phyloP scores from a whole-genome alignment of 208 protist genomes.

The Leishmania aethiopica region DNA sequence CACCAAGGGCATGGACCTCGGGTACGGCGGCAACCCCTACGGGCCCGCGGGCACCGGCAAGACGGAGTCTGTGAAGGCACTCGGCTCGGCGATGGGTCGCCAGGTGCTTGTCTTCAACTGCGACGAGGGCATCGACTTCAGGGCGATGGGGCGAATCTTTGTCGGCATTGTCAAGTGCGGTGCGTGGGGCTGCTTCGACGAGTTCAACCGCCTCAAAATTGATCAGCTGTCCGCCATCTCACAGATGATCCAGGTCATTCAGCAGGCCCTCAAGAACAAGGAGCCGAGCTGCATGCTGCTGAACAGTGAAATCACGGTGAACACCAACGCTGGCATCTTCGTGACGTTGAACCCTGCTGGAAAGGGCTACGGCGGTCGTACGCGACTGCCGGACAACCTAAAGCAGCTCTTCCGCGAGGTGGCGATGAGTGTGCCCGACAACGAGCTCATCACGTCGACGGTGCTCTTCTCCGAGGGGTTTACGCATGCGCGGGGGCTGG shows the following conservation, averaged over 20 bases:
- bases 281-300: slow-evolving; percentile 84
- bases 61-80: slow-evolving; percentile 97
- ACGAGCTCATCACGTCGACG: slow-evolving; percentile 95
- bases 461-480: slow-evolving; percentile 94
- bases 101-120: slow-evolving; percentile 97
- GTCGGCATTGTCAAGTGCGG: slow-evolving; percentile 94
- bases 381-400: slow-evolving; percentile 98
- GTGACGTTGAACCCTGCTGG: slow-evolving; percentile 97
- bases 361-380: slow-evolving; percentile 97
- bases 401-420: slow-evolving; percentile 98
- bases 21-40: slow-evolving; percentile 97
- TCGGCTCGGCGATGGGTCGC: slow-evolving; percentile 92
- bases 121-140: slow-evolving; percentile 95
- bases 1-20: slow-evolving; percentile 96
- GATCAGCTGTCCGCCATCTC: slow-evolving; percentile 95
- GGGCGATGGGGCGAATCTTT: slow-evolving; percentile 94
- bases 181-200: slow-evolving; percentile 95
- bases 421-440: slow-evolving; percentile 98
- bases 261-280: slow-evolving; percentile 88
- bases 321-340: slow-evolving; percentile 94
- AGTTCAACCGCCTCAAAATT: slow-evolving; percentile 96
- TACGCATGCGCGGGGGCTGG: slow-evolving; percentile 77
- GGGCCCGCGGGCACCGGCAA: slow-evolving; percentile 98
- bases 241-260: slow-evolving; percentile 95
- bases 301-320: slow-evolving; percentile 72